Evolutionary conservation across 371 early-diverging fungal species (phyloP), one percentile per base, ranked within the genome.

Genomic region (Mortierella polycephala): DNA sequence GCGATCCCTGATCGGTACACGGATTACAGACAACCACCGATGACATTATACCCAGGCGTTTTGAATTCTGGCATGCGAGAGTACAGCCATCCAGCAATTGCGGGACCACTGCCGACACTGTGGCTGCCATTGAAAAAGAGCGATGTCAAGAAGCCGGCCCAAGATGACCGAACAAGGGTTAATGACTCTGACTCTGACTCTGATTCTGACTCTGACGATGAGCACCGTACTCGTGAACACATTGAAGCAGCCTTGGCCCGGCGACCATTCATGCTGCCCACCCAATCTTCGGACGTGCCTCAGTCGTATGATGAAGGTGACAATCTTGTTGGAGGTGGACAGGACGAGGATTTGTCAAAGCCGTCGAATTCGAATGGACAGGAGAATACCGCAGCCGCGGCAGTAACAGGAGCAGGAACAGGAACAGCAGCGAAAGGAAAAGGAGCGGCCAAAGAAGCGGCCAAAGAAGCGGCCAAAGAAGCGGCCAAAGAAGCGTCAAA

Each of bases 1-100:
- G 91, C 92, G 7, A 50, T 72, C 47, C 79, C 79, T 1, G 73
- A 77, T 39, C 67, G 69, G 7, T 69, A 69, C 44, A 77, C 79
- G 5, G 79, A 77, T 21, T 77, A 77, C 56, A 57, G 66, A 37
- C 76, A 76, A 41, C 76, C 76, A 7, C 73, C 73, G 53, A 94
- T 94, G 94, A 89, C 91, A 0, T 71, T 91, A 20, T 86, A 89
- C 59, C 70, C 84, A 37, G 95, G 94, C 14, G 87, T 94, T 6
- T 76, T 94, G 55, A 92, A 94, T 71, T 90, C 90, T 18, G 91
- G 92, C 9, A 90, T 93, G 85, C 86, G 87, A 54, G 86, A 86
- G 37, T 94, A 92, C 56, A 88, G 84, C 5, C 87, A 93, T 58
- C 95, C 95, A 10, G 93, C 91, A 1, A 69, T 93, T 18, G 69